These are phyloP conservation scores for Ustilago sp. DNA, from an alignment of 1,284 basidiomycete species.

Conservation along the genomic window DNA sequence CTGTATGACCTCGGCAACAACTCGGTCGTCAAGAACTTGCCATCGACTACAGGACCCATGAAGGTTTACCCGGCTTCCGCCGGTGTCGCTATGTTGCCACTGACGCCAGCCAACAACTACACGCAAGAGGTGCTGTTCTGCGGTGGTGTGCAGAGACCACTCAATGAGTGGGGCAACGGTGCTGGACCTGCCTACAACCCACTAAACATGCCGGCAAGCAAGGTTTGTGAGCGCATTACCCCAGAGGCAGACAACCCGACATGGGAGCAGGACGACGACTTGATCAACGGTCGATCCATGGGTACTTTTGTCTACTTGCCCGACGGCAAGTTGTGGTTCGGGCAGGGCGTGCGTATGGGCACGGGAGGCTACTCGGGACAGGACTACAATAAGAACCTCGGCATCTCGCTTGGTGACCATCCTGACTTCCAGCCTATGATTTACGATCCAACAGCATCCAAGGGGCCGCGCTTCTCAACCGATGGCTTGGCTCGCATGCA, in stretches of 20 bases:
- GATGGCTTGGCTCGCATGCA: constrained; percentile 76
- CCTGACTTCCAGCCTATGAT: constrained; percentile 80
- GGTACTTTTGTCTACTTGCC: constrained; percentile 76
- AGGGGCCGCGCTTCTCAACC: constrained; percentile 76
- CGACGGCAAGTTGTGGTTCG: constrained; percentile 74
- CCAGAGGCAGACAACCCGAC: constrained; percentile 47
- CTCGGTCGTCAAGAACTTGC: constrained; percentile 31
- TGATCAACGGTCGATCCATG: constrained; percentile 58
- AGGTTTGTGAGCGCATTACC: constrained; percentile 57
- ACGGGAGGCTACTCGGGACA: constrained; percentile 84
- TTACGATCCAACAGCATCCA: constrained; percentile 76
- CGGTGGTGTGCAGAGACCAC: constrained; percentile 77
- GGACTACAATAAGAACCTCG: constrained; percentile 70
- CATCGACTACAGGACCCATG: constrained; percentile 38
- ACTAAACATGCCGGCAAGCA: constrained; percentile 37
- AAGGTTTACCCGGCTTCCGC: constrained; percentile 87
- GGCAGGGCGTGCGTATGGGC: constrained; percentile 57
- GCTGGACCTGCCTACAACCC: constrained; percentile 52
- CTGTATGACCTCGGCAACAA: constrained; percentile 36
- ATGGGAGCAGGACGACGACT: constrained; percentile 55
- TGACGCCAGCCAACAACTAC: constrained; percentile 89
- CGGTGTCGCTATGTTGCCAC: constrained; percentile 86
- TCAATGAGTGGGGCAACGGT: constrained; percentile 60
- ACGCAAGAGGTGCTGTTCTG: constrained; percentile 86
- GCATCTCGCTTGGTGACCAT: constrained; percentile 68